These are phyloP conservation scores for Farysia itapuensis DNA, from an alignment of 1,284 basidiomycete species.

Conservation along the genomic window DNA sequence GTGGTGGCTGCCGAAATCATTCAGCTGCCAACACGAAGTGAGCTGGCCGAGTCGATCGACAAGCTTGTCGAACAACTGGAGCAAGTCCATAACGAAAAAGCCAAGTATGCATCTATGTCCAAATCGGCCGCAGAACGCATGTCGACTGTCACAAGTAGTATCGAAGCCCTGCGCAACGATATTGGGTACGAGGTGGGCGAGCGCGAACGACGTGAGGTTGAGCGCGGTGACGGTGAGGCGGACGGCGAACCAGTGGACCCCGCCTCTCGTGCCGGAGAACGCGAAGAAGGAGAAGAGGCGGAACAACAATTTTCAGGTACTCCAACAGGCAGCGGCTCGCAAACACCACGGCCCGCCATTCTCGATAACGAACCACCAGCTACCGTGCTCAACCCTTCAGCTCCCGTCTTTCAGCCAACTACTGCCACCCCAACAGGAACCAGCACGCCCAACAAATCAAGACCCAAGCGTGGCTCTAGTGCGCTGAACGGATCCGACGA, in stretches of 20 bases:
- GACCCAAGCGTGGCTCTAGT: slow-evolving; percentile 20
- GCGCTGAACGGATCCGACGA: slow-evolving; percentile 23
- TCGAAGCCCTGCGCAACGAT: slow-evolving; percentile 18
- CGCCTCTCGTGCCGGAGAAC: slow-evolving; percentile 5
- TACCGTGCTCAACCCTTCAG: slow-evolving; percentile 7
- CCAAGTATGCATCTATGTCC: slow-evolving; percentile 26
- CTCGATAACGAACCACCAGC: background rate
- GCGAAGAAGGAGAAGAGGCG: slow-evolving; percentile 17
- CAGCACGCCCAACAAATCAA: background rate
- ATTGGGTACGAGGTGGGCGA: slow-evolving; percentile 43
- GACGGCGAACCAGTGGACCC: slow-evolving; percentile 6
- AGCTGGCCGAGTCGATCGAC: slow-evolving; percentile 21
- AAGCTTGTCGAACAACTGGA: slow-evolving; percentile 14
- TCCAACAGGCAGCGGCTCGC: background rate
- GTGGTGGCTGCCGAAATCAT: slow-evolving; percentile 40
- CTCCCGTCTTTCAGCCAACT: slow-evolving; percentile 12
- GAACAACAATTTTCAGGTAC: slow-evolving; percentile 3
- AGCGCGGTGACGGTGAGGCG: slow-evolving; percentile 30
- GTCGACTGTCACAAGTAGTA: slow-evolving; percentile 3
- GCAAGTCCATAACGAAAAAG: slow-evolving; percentile 14
- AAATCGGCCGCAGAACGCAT: slow-evolving; percentile 6
- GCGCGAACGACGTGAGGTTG: slow-evolving; percentile 39
- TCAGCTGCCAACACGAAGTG: slow-evolving; percentile 29
- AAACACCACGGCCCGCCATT: background rate
- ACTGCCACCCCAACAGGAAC: background rate